These are phyloP conservation scores for Vitis cinerea DNA, from an alignment of 164 flowering plant species.

Conservation along the genomic window DNA sequence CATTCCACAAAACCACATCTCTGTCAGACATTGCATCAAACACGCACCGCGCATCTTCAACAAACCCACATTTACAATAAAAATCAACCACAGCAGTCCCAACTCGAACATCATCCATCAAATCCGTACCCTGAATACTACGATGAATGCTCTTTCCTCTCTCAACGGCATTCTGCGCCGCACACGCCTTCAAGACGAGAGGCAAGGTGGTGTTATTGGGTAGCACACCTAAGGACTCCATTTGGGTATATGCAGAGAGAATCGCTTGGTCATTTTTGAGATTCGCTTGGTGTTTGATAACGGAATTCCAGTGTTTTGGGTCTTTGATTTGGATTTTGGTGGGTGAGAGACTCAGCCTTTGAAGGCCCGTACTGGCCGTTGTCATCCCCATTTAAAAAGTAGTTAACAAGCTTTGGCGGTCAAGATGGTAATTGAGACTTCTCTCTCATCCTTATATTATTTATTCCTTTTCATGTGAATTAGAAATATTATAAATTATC, in stretches of 20 bases:
- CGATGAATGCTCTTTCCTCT: slow-evolving; percentile 35
- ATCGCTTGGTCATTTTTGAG: slow-evolving; percentile 46
- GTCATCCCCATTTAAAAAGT: too few relatives aligned
- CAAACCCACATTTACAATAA: slow-evolving; percentile 44
- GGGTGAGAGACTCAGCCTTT: too few relatives aligned
- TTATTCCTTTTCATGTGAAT: too few relatives aligned
- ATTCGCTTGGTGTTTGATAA: slow-evolving; percentile 35
- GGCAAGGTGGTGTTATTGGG: slow-evolving; percentile 33
- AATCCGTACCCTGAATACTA: slow-evolving; percentile 14
- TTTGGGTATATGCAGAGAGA: slow-evolving; percentile 33
- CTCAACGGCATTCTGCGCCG: slow-evolving; percentile 33
- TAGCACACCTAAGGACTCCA: slow-evolving; percentile 32
- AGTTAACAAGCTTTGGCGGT: too few relatives aligned
- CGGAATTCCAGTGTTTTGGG: slow-evolving; percentile 35
- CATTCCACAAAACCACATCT: slow-evolving; percentile 46
- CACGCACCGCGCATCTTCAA: slow-evolving; percentile 35
- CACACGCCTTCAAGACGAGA: slow-evolving; percentile 51
- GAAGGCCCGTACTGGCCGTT: too few relatives aligned
- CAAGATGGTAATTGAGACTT: too few relatives aligned
- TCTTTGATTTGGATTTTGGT: slow-evolving; percentile 13
- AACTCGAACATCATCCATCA: slow-evolving; percentile 40
- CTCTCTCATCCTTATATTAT: too few relatives aligned
- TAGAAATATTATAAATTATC: too few relatives aligned
- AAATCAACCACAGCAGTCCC: slow-evolving; percentile 47
- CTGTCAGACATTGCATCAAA: slow-evolving; percentile 39